Percentiles rank a stretch among this genome's conserved stretches.
phyloP scores from a whole-genome alignment of 352 stramenopile genomes.

The Phytophthora foliorum region DNA sequence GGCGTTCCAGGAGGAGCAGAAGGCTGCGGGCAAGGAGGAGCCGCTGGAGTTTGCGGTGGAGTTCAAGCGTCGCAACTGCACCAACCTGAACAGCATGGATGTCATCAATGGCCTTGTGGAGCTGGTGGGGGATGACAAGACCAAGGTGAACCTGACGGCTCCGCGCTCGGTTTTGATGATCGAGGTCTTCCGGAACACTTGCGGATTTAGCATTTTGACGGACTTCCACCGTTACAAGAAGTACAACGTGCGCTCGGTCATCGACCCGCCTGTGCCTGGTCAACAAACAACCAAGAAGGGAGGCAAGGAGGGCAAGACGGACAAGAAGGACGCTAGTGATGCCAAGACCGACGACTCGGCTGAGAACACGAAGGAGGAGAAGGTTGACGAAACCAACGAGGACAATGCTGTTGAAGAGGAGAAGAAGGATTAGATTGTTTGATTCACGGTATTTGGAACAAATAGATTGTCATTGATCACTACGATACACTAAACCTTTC shows the following conservation, averaged over 20 bases:
- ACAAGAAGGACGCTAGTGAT: conserved; percentile 11
- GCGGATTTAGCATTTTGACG: conserved; percentile 76
- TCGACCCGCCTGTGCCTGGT: conserved; percentile 62
- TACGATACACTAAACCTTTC: too few relatives aligned
- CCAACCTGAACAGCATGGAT: conserved; percentile 74
- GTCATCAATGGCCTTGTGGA: conserved; percentile 75
- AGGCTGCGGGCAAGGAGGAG: conserved; percentile 29
- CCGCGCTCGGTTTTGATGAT: conserved; percentile 72
- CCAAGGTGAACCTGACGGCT: conserved; percentile 79
- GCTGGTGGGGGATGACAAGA: conserved; percentile 61
- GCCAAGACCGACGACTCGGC: conserved; percentile 10
- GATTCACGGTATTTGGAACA: background rate
- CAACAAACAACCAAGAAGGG: conserved; percentile 42
- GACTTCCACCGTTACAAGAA: conserved; percentile 81
- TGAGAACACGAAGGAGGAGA: conserved; percentile 12
- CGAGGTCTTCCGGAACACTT: conserved; percentile 84
- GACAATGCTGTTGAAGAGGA: conserved; percentile 18
- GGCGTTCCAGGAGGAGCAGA: conserved; percentile 38
- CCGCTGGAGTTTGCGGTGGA: conserved; percentile 65
- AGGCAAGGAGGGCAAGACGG: conserved; percentile 27
- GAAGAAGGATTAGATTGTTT: conserved; percentile 16
- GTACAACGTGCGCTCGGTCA: conserved; percentile 82
- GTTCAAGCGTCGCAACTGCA: conserved; percentile 86
- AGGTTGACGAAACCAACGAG: background rate
- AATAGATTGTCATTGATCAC: conserved; percentile 23